Evolutionary conservation across 768 basidiomycete genomes (phyloP), one percentile per base, ranked within the genome.

Genomic region (Psilocybe subaeruginosa): DNA sequence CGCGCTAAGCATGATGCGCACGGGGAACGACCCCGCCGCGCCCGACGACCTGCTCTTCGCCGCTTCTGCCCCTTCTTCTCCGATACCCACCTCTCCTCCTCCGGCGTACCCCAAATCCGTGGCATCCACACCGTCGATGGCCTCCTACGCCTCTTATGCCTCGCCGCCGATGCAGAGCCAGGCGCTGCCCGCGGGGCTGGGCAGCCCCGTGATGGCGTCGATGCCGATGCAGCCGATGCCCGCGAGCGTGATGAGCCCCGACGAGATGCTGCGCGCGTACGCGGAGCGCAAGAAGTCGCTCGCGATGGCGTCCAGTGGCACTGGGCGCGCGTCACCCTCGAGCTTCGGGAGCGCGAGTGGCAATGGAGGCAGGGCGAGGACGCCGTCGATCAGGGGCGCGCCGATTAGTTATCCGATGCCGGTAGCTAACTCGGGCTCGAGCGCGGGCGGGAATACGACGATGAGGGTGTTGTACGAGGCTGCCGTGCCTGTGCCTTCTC

Each of bases 1-100:
- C 3, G 91, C 91, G 14, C 76, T 92, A 51, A 81, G 79, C 57
- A 76, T 92, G 82, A 91, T 93, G 89, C 89, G 89, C 64, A 88
- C 85, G 2, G 84, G 85, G 51, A 59, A 59, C 17, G 59, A 69
- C 17, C 39, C 67, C 7, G 11, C 48, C 51, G 46, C 37, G 35
- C 27, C 57, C 58, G 71, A 72, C 50, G 80, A 84, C 19, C 84
- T 82, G 63, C 77, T 89, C 41, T 75, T 85, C 23, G 23, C 23
- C 23, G 23, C 23, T 27, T 67, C 68, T 23, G 63, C 75, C 14
- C 39, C 69, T 8, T 66, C 71, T 47, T 61, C 72, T 39, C 57
- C 68, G 30, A 59, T 31, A 12, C 50, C 58, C 7, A n/a, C 31
- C 29, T 61, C 60, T 11, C 60, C 63, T 0, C 39, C 62, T 14